Percentiles rank a stretch among this genome's conserved stretches.
phyloP scores from a whole-genome alignment of 768 basidiomycete species.

The Rhizopogon roseolus region DNA sequence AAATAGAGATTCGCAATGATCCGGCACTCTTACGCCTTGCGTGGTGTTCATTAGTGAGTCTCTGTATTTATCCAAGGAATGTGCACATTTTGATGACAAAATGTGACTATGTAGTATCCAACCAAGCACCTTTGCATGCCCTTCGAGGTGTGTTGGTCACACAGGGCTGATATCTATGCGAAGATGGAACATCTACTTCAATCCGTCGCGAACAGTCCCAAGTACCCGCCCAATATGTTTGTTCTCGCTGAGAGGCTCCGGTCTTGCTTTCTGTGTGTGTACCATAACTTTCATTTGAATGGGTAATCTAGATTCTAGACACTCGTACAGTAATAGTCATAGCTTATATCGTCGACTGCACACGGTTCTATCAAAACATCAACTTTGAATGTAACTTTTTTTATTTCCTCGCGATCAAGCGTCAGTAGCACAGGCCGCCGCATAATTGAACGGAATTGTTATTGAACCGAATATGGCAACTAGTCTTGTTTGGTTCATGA shows the following conservation, averaged over 20 bases:
- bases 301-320: no score
- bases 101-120: not conserved
- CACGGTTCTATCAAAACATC: no score
- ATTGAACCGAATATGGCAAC: conserved; percentile 3
- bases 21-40: no score
- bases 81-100: not conserved
- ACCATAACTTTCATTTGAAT: no score
- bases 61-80: not conserved
- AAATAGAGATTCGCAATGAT: conserved; percentile 2
- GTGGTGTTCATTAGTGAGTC: not conserved
- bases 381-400: no score
- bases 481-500: conserved; percentile 3
- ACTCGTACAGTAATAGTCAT: no score
- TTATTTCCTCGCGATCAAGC: no score
- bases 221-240: not conserved
- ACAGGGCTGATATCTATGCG: not conserved
- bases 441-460: no score
- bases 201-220: not conserved
- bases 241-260: not conserved
- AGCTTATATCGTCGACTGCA: no score
- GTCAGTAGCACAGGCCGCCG: no score
- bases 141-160: not conserved
- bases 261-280: not conserved
- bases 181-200: not conserved
- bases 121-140: not conserved